Conservation (phyloP, 805 yeast species). For the Saccharomycopsis babjevae region DNA sequence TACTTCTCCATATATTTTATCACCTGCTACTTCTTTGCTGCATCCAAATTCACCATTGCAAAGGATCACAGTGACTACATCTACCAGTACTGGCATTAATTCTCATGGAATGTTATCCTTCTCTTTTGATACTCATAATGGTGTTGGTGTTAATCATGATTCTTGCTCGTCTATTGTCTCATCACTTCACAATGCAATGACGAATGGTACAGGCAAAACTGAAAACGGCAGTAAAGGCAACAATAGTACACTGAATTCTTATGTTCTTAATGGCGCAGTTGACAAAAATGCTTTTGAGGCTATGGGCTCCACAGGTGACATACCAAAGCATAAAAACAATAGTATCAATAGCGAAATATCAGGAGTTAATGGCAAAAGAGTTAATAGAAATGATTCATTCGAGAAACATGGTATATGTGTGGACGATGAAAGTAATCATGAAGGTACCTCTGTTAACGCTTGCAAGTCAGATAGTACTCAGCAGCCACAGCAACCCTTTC, state of each 20-base stretch:
- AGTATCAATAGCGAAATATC: background rate
- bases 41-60: background rate
- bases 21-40: background rate
- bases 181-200: background rate
- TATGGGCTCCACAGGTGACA: background rate
- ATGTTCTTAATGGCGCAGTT: background rate
- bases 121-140: background rate
- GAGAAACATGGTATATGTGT: background rate
- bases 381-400: background rate
- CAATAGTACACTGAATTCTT: background rate
- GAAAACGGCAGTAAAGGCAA: background rate
- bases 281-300: background rate
- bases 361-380: background rate
- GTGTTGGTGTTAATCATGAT: background rate
- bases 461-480: background rate
- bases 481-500: background rate
- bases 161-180: background rate
- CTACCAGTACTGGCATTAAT: background rate
- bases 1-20: background rate
- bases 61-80: background rate
- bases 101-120: background rate
- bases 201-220: background rate
- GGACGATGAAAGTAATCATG: background rate
- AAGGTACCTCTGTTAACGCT: background rate
- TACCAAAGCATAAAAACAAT: background rate